These are phyloP conservation scores for Melampsora americana DNA, from an alignment of 1,284 basidiomycete species.

Conservation along the genomic window DNA sequence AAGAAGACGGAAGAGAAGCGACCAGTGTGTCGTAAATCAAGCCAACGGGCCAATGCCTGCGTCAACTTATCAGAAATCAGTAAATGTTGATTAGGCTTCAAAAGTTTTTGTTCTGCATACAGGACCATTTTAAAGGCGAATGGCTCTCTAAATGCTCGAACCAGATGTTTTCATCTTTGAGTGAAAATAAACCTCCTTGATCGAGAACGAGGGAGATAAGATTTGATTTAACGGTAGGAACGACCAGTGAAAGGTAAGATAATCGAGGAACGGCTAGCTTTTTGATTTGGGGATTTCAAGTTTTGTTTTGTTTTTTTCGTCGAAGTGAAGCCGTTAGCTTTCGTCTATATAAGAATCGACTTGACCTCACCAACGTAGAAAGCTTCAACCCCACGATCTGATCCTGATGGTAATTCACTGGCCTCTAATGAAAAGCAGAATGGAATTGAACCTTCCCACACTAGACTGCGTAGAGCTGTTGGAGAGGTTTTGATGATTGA, in stretches of 20 bases:
- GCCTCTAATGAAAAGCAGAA: conserved; percentile 77
- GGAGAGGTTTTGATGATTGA: conserved; percentile 39
- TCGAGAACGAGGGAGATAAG: conserved; percentile 85
- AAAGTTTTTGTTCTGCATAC: conserved; percentile 50
- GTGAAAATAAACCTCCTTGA: conserved; percentile 65
- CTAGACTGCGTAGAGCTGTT: conserved; percentile 61
- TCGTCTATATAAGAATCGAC: not conserved
- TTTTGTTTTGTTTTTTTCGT: not conserved
- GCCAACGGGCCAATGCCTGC: conserved; percentile 88
- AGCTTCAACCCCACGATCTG: conserved; percentile 77
- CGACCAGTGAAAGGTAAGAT: conserved; percentile 81
- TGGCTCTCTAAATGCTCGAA: conserved; percentile 75
- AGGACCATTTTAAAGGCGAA: conserved; percentile 73
- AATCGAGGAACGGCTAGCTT: conserved; percentile 67
- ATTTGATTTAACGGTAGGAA: conserved; percentile 78
- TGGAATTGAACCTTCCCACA: conserved; percentile 80
- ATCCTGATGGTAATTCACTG: conserved; percentile 78
- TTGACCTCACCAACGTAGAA: conserved; percentile 63
- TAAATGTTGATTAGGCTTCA: conserved; percentile 7
- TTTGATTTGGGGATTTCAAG: not conserved
- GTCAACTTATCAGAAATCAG: not conserved
- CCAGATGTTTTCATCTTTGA: conserved; percentile 89
- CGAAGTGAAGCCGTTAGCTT: not conserved
- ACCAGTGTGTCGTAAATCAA: conserved; percentile 73
- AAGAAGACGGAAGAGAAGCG: conserved; percentile 45